Conservation (phyloP, 495 filamentous ascomycete genomes). For the Penicillium paradoxum region DNA sequence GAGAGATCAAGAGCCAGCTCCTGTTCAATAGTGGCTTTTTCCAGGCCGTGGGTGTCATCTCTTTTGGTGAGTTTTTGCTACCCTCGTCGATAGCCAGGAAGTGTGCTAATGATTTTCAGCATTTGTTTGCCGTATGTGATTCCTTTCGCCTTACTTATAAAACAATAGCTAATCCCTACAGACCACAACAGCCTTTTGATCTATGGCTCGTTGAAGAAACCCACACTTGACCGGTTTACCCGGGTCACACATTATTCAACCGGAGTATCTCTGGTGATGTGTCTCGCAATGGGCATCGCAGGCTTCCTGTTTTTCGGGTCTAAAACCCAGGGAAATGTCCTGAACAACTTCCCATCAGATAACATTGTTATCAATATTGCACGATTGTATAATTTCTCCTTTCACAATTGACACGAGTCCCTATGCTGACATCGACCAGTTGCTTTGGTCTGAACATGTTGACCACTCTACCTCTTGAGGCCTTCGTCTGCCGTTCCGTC, state of each 20-base stretch:
- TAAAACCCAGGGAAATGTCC: constrained; percentile 85
- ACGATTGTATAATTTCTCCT: constrained; percentile 54
- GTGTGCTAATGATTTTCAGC: constrained; percentile 48
- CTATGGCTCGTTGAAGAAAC: constrained; percentile 90
- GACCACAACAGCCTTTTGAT: constrained; percentile 96
- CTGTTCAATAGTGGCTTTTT: constrained; percentile 81
- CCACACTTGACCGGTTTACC: constrained; percentile 90
- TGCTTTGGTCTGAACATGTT: constrained; percentile 99
- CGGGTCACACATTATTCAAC: constrained; percentile 91
- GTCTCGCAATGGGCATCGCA: constrained; percentile 78
- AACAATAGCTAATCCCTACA: constrained; percentile 25
- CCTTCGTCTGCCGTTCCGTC: constrained; percentile 94
- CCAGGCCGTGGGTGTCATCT: constrained; percentile 94
- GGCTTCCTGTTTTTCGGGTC: constrained; percentile 93
- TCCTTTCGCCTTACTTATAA: neutral
- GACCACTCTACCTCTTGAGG: constrained; percentile 90
- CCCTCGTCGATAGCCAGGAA: neutral
- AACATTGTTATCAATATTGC: constrained; percentile 93
- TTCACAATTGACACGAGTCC: neutral
- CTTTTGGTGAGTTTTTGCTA: constrained; percentile 63
- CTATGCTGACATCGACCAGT: constrained; percentile 23
- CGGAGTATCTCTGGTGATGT: constrained; percentile 79
- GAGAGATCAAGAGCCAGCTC: constrained; percentile 60
- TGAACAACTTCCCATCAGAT: constrained; percentile 91
- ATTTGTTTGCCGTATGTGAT: constrained; percentile 76